A percentile compares a stretch with the other conserved stretches of the same genome.
phyloP scores from a whole-genome alignment of 805 yeast species.

The Kregervanrija delftensis region DNA sequence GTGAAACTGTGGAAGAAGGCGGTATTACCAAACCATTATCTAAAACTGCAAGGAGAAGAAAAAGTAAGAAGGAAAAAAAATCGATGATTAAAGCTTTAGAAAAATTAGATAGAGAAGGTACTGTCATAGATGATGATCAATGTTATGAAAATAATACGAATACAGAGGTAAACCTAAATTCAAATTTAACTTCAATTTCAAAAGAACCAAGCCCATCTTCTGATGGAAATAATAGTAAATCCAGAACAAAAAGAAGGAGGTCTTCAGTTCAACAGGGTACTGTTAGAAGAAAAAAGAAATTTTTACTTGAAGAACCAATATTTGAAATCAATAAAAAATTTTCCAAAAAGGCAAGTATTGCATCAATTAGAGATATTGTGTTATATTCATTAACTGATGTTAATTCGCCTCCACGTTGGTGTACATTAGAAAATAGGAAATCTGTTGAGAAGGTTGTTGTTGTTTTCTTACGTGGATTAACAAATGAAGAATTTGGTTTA shows the following conservation, averaged over 20 bases:
- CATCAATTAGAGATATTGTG: slow-evolving; percentile 41
- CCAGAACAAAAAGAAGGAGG: slow-evolving; percentile 29
- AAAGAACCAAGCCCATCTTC: no score
- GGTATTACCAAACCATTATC: background rate
- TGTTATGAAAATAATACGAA: no score
- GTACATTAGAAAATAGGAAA: slow-evolving; percentile 40
- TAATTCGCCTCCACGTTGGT: slow-evolving; percentile 40
- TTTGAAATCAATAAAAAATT: slow-evolving; percentile 7
- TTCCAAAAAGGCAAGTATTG: slow-evolving; percentile 25
- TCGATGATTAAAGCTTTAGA: no score
- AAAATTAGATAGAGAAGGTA: no score
- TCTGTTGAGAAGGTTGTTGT: slow-evolving; percentile 49
- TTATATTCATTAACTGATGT: slow-evolving; percentile 36
- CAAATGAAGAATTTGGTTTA: slow-evolving; percentile 36
- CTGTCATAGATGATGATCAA: no score
- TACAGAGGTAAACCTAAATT: no score
- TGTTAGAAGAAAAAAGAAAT: slow-evolving; percentile 27
- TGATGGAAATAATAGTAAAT: background rate
- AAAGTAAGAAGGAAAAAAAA: no score
- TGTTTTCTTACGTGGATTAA: slow-evolving; percentile 61
- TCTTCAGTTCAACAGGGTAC: slow-evolving; percentile 29
- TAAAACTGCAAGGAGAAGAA: background rate
- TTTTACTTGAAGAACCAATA: slow-evolving; percentile 17
- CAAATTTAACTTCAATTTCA: no score
- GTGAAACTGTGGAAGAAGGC: background rate